Percentiles rank a stretch among this genome's conserved stretches.
Conservation (phyloP, 306 rosid genomes). For the Cyclanthera cordifolia region DNA sequence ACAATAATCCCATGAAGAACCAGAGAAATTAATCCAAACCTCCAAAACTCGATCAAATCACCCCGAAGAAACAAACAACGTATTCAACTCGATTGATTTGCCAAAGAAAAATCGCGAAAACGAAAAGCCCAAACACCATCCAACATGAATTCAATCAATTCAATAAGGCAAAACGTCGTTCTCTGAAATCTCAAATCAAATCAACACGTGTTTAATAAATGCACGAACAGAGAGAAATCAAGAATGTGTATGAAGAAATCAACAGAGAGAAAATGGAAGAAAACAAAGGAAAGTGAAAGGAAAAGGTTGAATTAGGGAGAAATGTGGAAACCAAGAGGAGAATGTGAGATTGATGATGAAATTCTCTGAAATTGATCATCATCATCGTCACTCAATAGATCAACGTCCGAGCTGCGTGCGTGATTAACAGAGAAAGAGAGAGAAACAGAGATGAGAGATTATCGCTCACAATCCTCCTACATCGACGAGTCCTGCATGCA, state of each 20-base stretch:
- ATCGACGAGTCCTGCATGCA: slow-evolving; percentile 9
- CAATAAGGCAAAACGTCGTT: neutral
- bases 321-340: slow-evolving; percentile 13
- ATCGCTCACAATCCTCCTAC: slow-evolving; percentile 6
- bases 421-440: too few relatives aligned
- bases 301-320: too few relatives aligned
- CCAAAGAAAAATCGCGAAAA: neutral
- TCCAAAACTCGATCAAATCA: slow-evolving; percentile 19
- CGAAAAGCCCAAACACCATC: neutral
- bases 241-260: too few relatives aligned
- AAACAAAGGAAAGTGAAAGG: slow-evolving; percentile 6
- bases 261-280: neutral
- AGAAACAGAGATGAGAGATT: slow-evolving; percentile 7
- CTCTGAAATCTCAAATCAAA: slow-evolving; percentile 3
- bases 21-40: neutral
- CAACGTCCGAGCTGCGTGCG: too few relatives aligned
- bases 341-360: neutral
- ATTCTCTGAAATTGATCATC: too few relatives aligned
- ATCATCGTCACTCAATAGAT: too few relatives aligned
- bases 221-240: too few relatives aligned
- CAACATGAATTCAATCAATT: neutral
- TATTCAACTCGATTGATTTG: neutral
- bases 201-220: too few relatives aligned
- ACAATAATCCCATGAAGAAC: slow-evolving; percentile 27
- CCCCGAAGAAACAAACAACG: slow-evolving; percentile 17